Evolutionary conservation across 1,284 basidiomycete species (phyloP).

Genomic region (Leccinum insolens): DNA sequence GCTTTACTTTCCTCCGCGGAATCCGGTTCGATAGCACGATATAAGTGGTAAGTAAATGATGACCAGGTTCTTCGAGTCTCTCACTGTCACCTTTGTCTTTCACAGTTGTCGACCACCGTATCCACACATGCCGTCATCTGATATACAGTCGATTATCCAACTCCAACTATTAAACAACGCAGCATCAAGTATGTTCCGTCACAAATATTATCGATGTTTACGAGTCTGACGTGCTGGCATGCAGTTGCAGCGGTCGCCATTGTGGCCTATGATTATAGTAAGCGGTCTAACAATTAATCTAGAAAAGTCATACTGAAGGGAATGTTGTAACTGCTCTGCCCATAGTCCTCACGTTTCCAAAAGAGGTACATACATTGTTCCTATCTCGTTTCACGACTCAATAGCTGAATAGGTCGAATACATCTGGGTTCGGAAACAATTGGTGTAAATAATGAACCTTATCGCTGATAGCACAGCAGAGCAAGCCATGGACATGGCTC

Average conservation of each 20-base stretch:
- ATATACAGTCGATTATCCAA: background rate
- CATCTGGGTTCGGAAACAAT: too few species aligned
- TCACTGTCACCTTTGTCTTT: too few species aligned
- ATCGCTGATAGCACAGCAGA: too few species aligned
- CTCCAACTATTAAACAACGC: background rate
- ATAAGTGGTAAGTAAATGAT: too few species aligned
- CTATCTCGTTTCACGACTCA: background rate
- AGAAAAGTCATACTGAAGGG: background rate
- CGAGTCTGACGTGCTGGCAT: background rate
- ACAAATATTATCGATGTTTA: background rate
- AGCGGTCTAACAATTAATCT: background rate
- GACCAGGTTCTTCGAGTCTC: too few species aligned
- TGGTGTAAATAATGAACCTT: too few species aligned
- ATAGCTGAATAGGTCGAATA: background rate
- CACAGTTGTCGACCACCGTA: too few species aligned
- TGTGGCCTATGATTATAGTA: background rate
- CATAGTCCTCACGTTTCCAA: background rate
- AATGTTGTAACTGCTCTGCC: background rate
- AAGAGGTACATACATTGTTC: background rate
- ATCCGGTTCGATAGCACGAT: too few species aligned
- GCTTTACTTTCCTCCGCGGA: too few species aligned
- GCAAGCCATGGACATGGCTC: too few species aligned
- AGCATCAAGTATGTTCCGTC: background rate
- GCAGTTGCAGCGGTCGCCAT: background rate
- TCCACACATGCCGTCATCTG: background rate